Evolutionary conservation across 2,329 filamentous ascomycete species (phyloP), one percentile per base, ranked within the genome.

Genomic region (Fusarium poae): DNA sequence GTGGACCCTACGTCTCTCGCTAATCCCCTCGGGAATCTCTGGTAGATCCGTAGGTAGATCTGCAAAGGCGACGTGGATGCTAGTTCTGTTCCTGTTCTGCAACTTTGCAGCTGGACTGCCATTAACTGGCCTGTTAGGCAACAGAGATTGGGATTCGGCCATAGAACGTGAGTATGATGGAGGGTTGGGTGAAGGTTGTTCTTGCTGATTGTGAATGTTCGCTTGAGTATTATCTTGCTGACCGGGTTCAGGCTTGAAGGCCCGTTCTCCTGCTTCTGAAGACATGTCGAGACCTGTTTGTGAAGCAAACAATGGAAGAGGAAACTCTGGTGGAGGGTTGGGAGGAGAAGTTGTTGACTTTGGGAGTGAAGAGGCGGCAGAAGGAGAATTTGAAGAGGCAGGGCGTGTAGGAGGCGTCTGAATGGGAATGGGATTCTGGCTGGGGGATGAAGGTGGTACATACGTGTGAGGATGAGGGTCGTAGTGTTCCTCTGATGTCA

Each of bases 401-500:
- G 62, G 53, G 42, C n/a, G 35, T 53, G 46, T 32, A 46, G 59
- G 25, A 45, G 45, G 37, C 5, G 46, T 62, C 18, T 62, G 59
- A 37, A 21, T 48, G 18, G 61, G 59, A 25, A 29, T 44, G 6
- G 59, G 51, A 54, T 52, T 58, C 46, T 67, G 59, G 45, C 51
- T 64, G 40, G 62, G 64, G 40, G 59, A 63, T 48, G 53, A 55
- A 32, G 60, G 48, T 68, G 76, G 74, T 80, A 89, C 88, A 82
- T 89, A 89, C 87, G 84, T 82, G 75, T 82, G 79, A 57, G 67
- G 82, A 79, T 82, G 79, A 57, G 67, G 82, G 79, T 79, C 80
- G 72, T 75, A 70, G n/a, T 84, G 79, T 46, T 89, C 87, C 74
- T 90, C 88, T 77, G 87, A 89, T 53, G 88, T 90, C 79, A 91